A percentile compares a stretch with the other conserved stretches of the same genome.
Evolutionary conservation across 2,329 filamentous ascomycete genomes (phyloP).

Genomic region (Knufia petricola): DNA sequence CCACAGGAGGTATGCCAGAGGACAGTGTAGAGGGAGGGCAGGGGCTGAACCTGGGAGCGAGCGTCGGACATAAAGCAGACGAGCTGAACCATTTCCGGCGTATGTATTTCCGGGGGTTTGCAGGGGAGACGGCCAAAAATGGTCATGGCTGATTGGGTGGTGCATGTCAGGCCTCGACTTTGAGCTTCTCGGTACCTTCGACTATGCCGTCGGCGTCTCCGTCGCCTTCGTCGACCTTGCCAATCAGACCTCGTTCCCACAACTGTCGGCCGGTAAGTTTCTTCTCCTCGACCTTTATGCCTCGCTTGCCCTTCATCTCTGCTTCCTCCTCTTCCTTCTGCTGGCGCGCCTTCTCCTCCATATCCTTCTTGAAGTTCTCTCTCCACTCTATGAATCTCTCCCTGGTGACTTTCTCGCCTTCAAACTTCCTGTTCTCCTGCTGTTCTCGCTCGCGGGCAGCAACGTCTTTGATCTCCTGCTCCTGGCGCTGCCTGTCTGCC

Average conservation of each 20-base stretch:
- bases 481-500: conserved; percentile 58
- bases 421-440: conserved; percentile 94
- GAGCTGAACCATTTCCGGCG: conserved; percentile 60
- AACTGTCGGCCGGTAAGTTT: conserved; percentile 64
- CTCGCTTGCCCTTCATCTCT: conserved; percentile 69
- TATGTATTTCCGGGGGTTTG: conserved; percentile 27
- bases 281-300: conserved; percentile 55
- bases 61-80: conserved; percentile 46
- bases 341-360: conserved; percentile 60
- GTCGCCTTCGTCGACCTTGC: conserved; percentile 56
- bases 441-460: conserved; percentile 57
- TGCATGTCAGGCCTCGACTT: conserved; percentile 50
- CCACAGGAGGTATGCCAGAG: conserved; percentile 46
- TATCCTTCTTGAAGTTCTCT: conserved; percentile 65
- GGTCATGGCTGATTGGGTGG: conserved; percentile 1
- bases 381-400: conserved; percentile 81
- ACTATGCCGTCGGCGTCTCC: conserved; percentile 56
- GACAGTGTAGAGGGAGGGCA: conserved; percentile 16
- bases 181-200: conserved; percentile 58
- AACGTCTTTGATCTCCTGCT: conserved; percentile 43
- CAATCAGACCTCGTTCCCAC: conserved; percentile 65
- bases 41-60: conserved; percentile 26
- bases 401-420: conserved; percentile 77
- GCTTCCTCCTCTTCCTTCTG: conserved; percentile 65
- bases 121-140: background rate